A percentile compares a stretch with the other conserved stretches of the same genome.
Evolutionary conservation across 768 basidiomycete genomes (phyloP).

Genomic region (Termitomyces sp.): DNA sequence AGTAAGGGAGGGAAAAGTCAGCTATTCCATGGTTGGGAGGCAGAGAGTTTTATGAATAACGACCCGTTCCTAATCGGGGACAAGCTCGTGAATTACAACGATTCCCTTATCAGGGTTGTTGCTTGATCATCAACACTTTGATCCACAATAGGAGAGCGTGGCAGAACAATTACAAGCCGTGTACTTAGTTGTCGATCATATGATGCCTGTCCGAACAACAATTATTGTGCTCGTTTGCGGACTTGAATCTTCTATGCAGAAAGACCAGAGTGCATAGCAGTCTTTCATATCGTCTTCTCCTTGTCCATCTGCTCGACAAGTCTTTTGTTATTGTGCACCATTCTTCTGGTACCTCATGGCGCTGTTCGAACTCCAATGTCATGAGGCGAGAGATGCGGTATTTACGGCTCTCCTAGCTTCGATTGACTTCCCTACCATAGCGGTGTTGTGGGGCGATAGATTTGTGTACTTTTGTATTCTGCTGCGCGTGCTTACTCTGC

Average conservation of each 20-base stretch:
- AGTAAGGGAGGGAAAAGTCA: not conserved
- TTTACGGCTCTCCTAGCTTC: not conserved
- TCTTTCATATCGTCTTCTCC: not conserved
- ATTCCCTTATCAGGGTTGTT: conserved; percentile 24
- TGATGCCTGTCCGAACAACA: not conserved
- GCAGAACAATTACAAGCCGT: not conserved
- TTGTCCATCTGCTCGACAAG: not conserved
- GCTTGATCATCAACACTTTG: conserved; percentile 7
- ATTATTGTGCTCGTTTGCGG: not conserved
- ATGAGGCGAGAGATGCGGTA: not conserved
- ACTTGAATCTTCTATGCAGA: not conserved
- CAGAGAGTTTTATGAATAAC: conserved; percentile 13
- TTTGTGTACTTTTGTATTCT: not conserved
- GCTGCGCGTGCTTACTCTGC: not conserved
- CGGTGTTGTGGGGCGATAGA: not conserved
- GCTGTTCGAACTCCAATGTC: not conserved
- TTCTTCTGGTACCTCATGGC: not conserved
- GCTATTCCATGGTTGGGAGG: conserved; percentile 8
- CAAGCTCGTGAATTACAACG: conserved; percentile 29
- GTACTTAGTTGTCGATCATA: not conserved
- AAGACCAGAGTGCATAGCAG: not conserved
- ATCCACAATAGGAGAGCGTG: conserved; percentile 1
- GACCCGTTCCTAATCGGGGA: conserved; percentile 23
- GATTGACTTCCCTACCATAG: not conserved
- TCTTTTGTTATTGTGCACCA: not conserved